Conservation (phyloP, 169 alveolate genomes). For the Cryptosporidium muris region DNA sequence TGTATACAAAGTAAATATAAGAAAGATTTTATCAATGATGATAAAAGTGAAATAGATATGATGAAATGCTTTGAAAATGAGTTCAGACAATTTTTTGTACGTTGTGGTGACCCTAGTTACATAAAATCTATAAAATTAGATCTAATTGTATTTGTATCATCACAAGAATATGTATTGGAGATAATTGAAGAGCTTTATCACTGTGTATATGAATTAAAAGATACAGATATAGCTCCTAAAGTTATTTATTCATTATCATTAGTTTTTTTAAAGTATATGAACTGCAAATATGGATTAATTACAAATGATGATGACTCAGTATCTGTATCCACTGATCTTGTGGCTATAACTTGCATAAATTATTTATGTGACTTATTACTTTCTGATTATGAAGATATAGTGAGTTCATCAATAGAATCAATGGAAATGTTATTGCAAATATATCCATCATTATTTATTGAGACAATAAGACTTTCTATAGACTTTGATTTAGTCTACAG, state of each 20-base stretch:
- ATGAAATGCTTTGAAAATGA: constrained; percentile 71
- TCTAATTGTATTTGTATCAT: constrained; percentile 80
- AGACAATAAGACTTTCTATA: neutral
- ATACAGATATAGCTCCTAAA: constrained; percentile 12
- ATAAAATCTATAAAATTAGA: constrained; percentile 82
- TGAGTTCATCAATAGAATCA: constrained; percentile 30
- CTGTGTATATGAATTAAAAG: constrained; percentile 23
- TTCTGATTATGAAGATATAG: constrained; percentile 14
- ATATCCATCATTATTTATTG: constrained; percentile 26
- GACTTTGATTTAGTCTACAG: constrained; percentile 7
- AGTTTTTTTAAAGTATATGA: constrained; percentile 8
- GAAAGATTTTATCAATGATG: neutral
- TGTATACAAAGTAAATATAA: neutral
- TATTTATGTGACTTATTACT: constrained; percentile 4
- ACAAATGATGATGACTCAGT: neutral
- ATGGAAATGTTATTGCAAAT: constrained; percentile 23
- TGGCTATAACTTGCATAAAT: constrained; percentile 2
- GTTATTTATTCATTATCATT: constrained; percentile 27
- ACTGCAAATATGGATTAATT: neutral
- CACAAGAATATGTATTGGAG: constrained; percentile 73
- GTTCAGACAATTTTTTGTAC: constrained; percentile 80
- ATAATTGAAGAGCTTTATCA: constrained; percentile 53
- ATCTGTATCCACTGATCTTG: neutral
- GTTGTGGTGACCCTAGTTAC: constrained; percentile 86
- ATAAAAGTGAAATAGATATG: neutral